Base-by-base conservation (phyloP, 176 grass and related monocot species). In the Phragmites australis region DNA sequence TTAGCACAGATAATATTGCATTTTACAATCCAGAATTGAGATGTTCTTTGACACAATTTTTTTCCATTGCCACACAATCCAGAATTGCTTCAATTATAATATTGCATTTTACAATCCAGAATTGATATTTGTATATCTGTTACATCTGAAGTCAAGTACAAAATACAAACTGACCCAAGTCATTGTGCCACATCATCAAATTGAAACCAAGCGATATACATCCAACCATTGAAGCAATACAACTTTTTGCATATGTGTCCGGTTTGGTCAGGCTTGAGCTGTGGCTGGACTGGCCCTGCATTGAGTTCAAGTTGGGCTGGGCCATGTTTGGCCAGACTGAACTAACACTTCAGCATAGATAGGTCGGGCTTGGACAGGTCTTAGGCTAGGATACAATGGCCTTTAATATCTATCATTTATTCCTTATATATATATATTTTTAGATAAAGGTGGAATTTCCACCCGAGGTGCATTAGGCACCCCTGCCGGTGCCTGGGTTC, bases 381-480 rank as follows among this genome's bases (percentile, higher is more conserved):
- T 56, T 2, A 39, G 8, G 15, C 19, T 60, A 49, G 27, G 43
- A 41, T 29, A 63, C 46, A 32, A 29, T 52, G 46, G 32, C n/a
- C 26, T 46, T 58, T 80, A 69, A 22, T 48, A 82, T 54, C 23
- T 55, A 48, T n/a, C n/a, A n/a, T n/a, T n/a, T n/a, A n/a, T n/a
- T n/a, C n/a, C n/a, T n/a, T n/a, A n/a, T n/a, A n/a, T n/a, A n/a
- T n/a, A n/a, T n/a, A n/a, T n/a, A n/a, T n/a, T n/a, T n/a, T n/a
- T n/a, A n/a, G n/a, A n/a, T n/a, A n/a, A n/a, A n/a, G n/a, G n/a
- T n/a, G n/a, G n/a, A n/a, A n/a, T n/a, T n/a, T n/a, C n/a, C n/a
- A n/a, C n/a, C n/a, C n/a, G n/a, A n/a, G n/a, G n/a, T n/a, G n/a
- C n/a, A n/a, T n/a, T n/a, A n/a, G n/a, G n/a, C n/a, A n/a, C n/a